Evolutionary conservation across 495 filamentous ascomycete genomes (phyloP).

Genomic region (Penicillium ochrochloron): DNA sequence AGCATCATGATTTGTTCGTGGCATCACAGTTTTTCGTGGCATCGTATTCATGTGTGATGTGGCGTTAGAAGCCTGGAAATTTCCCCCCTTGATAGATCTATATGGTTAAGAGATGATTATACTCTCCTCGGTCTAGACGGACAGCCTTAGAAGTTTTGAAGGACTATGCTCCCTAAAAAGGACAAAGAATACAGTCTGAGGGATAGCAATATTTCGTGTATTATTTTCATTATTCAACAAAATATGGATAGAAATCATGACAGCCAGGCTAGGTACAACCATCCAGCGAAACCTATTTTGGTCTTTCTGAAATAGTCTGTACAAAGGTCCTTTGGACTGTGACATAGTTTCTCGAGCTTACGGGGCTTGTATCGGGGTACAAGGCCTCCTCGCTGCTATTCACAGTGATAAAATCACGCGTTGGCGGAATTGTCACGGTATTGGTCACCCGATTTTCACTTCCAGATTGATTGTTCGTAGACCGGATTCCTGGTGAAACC

Average conservation of each 20-base stretch:
- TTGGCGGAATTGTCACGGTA: neutral
- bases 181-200: no score
- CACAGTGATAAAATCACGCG: neutral
- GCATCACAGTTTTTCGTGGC: no score
- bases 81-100: no score
- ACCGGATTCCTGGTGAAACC: neutral
- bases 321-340: slow-evolving; percentile 3
- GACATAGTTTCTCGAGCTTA: neutral
- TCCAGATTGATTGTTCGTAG: neutral
- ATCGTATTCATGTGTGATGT: no score
- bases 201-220: neutral
- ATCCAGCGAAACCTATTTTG: neutral
- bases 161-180: no score
- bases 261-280: neutral
- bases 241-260: neutral
- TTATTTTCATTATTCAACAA: neutral
- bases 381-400: slow-evolving; percentile 7
- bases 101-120: no score
- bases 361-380: neutral
- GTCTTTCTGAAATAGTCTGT: slow-evolving; percentile 1
- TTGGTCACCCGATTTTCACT: neutral
- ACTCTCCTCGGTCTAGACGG: no score
- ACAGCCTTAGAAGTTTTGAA: no score
- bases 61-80: no score
- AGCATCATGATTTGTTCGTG: no score